These are phyloP conservation scores for Prunus fruticosa DNA, from an alignment of 306 rosid genomes.

Conservation along the genomic window DNA sequence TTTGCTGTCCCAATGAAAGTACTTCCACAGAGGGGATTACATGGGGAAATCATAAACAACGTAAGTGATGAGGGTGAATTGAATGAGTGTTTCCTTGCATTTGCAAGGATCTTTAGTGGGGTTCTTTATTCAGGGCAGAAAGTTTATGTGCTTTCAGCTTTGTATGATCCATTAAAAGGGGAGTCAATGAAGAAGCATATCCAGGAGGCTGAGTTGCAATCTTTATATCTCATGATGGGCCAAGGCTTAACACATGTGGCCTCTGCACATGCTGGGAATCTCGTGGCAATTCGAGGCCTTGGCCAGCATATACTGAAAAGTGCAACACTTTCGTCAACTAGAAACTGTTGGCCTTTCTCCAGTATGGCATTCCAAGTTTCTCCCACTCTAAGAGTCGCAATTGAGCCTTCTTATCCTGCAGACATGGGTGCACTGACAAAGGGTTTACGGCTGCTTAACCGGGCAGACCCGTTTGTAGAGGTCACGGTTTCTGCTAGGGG, in stretches of 20 bases:
- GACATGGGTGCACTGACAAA: constrained; percentile 62
- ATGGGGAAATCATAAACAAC: constrained; percentile 36
- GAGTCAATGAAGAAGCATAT: constrained; percentile 75
- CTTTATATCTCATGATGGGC: constrained; percentile 91
- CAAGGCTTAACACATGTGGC: constrained; percentile 74
- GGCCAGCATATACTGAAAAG: constrained; percentile 81
- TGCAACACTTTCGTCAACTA: constrained; percentile 83
- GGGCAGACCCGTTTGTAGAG: constrained; percentile 93
- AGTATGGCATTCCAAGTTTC: constrained; percentile 83
- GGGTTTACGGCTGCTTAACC: constrained; percentile 80
- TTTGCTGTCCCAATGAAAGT: constrained; percentile 76
- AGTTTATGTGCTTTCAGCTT: constrained; percentile 82
- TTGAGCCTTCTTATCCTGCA: constrained; percentile 89
- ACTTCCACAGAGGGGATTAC: constrained; percentile 45
- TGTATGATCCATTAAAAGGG: constrained; percentile 77
- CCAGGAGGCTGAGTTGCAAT: constrained; percentile 73
- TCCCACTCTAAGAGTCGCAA: constrained; percentile 82
- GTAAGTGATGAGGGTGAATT: constrained; percentile 50
- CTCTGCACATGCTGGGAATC: constrained; percentile 70
- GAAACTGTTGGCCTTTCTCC: constrained; percentile 91
- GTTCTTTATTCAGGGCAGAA: constrained; percentile 62
- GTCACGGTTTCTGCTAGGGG: constrained; percentile 81
- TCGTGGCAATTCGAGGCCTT: constrained; percentile 91
- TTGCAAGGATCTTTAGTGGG: constrained; percentile 90
- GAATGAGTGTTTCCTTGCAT: constrained; percentile 87